phyloP scores from a whole-genome alignment of 371 early-diverging fungal genomes.

The Hamiltosporidium tvaerminnensis region DNA sequence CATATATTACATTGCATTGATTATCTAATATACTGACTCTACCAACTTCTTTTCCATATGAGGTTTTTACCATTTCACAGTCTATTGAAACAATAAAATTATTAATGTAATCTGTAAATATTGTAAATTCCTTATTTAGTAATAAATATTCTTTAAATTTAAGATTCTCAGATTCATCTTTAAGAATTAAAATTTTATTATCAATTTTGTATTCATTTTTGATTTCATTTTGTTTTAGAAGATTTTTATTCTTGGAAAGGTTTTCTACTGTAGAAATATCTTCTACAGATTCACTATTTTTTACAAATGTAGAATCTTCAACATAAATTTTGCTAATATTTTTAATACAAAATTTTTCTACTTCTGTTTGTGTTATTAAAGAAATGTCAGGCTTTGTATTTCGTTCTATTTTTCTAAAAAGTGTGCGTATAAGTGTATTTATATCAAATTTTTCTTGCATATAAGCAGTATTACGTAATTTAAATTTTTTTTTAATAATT shows the following conservation, averaged over 20 bases:
- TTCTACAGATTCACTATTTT: background rate
- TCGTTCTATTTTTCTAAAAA: background rate
- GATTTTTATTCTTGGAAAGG: too few species aligned
- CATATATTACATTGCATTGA: slow-evolving; percentile 33
- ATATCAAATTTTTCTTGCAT: background rate
- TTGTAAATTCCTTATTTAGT: background rate
- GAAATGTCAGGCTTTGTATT: background rate
- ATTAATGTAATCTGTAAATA: background rate
- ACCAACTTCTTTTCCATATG: slow-evolving; percentile 36
- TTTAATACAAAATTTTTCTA: background rate
- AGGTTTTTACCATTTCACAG: slow-evolving; percentile 50
- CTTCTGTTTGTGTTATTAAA: background rate
- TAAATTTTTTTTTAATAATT: background rate
- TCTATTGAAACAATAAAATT: slow-evolving; percentile 42
- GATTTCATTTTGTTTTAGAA: background rate
- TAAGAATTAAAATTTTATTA: too few species aligned
- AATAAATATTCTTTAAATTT: background rate
- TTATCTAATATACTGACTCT: slow-evolving; percentile 39
- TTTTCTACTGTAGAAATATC: too few species aligned
- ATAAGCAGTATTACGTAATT: background rate
- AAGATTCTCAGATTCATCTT: background rate
- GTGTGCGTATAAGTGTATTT: background rate
- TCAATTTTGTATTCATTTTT: background rate
- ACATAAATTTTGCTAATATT: background rate
- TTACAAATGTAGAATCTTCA: background rate